These are phyloP conservation scores for Betula pendula DNA, from an alignment of 306 rosid species.

Conservation along the genomic window DNA sequence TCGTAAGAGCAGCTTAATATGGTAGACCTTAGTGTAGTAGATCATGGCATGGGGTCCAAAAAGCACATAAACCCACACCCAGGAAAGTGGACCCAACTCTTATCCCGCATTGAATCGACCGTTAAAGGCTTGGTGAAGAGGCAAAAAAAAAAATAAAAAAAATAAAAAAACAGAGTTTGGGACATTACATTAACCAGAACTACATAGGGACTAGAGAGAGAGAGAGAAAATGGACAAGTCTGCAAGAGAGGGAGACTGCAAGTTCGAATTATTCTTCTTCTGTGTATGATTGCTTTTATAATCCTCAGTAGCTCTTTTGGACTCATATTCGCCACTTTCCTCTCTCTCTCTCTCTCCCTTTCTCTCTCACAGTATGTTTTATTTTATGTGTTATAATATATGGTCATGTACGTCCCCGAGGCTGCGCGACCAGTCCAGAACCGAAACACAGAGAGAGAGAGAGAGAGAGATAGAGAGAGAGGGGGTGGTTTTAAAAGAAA, in stretches of 20 bases:
- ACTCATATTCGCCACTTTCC: conserved; percentile 40
- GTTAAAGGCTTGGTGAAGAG: conserved; percentile 33
- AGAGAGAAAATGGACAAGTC: conserved; percentile 39
- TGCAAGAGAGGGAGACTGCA: conserved; percentile 71
- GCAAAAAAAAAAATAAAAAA: neutral
- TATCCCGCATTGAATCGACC: conserved; percentile 42
- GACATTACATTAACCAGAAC: conserved; percentile 10
- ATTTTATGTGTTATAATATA: conserved; percentile 12
- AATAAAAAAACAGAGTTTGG: neutral
- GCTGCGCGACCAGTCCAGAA: conserved; percentile 54
- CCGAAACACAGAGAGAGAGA: conserved; percentile 29
- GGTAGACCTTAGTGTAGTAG: conserved; percentile 20
- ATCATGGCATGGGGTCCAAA: conserved; percentile 15
- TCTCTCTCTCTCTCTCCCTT: conserved; percentile 10
- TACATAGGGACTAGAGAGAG: conserved; percentile 31
- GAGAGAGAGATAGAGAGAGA: conserved; percentile 12
- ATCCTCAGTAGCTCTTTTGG: conserved; percentile 62
- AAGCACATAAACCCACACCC: neutral
- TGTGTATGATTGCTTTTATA: conserved; percentile 70
- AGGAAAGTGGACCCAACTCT: conserved; percentile 34
- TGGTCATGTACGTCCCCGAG: conserved; percentile 59
- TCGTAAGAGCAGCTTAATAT: neutral
- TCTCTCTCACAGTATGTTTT: neutral
- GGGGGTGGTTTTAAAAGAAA: conserved; percentile 29
- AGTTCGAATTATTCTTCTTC: conserved; percentile 94